phyloP scores from a whole-genome alignment of 192 early-diverging fungal species.

The Podochytrium sp. region DNA sequence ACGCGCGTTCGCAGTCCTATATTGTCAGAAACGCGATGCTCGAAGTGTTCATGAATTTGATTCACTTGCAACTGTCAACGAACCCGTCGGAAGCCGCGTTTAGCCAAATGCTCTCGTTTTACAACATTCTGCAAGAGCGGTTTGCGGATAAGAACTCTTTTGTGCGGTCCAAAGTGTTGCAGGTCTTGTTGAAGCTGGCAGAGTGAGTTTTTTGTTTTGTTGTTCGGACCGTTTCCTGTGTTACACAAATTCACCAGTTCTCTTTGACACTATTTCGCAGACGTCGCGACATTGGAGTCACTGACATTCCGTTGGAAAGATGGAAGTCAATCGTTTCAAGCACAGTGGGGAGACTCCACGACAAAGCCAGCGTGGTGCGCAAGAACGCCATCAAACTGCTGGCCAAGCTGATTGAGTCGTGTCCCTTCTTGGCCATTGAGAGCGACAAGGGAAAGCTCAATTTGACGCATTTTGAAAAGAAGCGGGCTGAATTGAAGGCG shows the following conservation, averaged over 20 bases:
- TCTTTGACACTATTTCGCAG: slow-evolving; percentile 30
- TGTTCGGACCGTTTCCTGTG: background rate
- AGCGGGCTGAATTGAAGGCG: slow-evolving; percentile 64
- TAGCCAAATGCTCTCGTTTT: slow-evolving; percentile 78
- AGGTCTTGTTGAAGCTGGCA: slow-evolving; percentile 78
- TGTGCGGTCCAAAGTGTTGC: slow-evolving; percentile 85
- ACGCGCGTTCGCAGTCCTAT: too few relatives aligned
- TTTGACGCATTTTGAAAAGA: slow-evolving; percentile 68
- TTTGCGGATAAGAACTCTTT: slow-evolving; percentile 89
- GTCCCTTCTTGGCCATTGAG: slow-evolving; percentile 73
- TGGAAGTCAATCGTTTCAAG: slow-evolving; percentile 71
- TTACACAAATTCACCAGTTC: background rate
- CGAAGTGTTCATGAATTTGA: slow-evolving; percentile 87
- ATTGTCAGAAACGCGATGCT: slow-evolving; percentile 84
- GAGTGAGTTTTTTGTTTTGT: slow-evolving; percentile 58
- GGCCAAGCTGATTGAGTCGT: slow-evolving; percentile 78
- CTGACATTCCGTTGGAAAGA: slow-evolving; percentile 54
- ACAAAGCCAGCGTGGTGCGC: slow-evolving; percentile 88
- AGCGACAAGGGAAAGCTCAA: slow-evolving; percentile 84
- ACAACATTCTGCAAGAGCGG: slow-evolving; percentile 89
- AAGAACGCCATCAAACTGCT: slow-evolving; percentile 89
- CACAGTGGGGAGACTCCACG: slow-evolving; percentile 79
- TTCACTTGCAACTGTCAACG: slow-evolving; percentile 70
- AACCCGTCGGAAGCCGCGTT: slow-evolving; percentile 71
- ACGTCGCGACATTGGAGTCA: slow-evolving; percentile 33